Percentiles rank a stretch among this genome's conserved stretches.
Conservation (phyloP, 768 basidiomycete species). For the Auriculariales sp. region DNA sequence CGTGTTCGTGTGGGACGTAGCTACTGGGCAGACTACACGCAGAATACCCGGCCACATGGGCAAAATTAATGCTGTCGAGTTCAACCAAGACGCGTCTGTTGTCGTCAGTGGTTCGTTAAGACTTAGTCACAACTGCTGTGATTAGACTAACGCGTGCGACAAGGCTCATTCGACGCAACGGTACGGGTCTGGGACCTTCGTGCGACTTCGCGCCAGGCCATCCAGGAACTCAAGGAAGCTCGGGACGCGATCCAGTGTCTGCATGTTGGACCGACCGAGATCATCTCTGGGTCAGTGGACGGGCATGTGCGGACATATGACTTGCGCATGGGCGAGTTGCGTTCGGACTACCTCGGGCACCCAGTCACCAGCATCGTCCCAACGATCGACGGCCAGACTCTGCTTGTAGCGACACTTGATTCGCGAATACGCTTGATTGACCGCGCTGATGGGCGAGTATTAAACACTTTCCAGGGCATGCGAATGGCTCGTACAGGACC, state of each 20-base stretch:
- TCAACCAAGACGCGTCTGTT: constrained; percentile 77
- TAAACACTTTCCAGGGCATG: constrained; percentile 78
- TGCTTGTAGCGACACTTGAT: constrained; percentile 75
- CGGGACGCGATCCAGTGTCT: constrained; percentile 76
- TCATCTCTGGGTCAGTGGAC: constrained; percentile 79
- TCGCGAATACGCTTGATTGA: constrained; percentile 81
- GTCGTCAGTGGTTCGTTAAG: constrained; percentile 65
- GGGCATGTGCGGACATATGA: constrained; percentile 90
- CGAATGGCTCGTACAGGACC: constrained; percentile 59
- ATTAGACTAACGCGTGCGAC: not conserved
- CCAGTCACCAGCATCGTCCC: constrained; percentile 77
- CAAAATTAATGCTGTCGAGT: constrained; percentile 80
- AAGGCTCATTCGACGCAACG: constrained; percentile 87
- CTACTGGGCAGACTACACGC: constrained; percentile 68
- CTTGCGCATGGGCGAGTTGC: constrained; percentile 80
- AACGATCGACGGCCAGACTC: constrained; percentile 64
- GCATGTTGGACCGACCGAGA: constrained; percentile 45
- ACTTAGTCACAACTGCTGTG: not conserved
- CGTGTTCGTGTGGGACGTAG: constrained; percentile 93
- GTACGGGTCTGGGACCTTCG: constrained; percentile 88
- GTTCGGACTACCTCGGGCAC: constrained; percentile 79
- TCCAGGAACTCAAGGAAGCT: constrained; percentile 84
- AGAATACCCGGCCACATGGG: constrained; percentile 81
- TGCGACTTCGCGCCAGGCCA: constrained; percentile 63
- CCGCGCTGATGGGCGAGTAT: constrained; percentile 57